Evolutionary conservation across 2,329 filamentous ascomycete species (phyloP), one percentile per base, ranked within the genome.

Genomic region (Sclerotinia subarctica): DNA sequence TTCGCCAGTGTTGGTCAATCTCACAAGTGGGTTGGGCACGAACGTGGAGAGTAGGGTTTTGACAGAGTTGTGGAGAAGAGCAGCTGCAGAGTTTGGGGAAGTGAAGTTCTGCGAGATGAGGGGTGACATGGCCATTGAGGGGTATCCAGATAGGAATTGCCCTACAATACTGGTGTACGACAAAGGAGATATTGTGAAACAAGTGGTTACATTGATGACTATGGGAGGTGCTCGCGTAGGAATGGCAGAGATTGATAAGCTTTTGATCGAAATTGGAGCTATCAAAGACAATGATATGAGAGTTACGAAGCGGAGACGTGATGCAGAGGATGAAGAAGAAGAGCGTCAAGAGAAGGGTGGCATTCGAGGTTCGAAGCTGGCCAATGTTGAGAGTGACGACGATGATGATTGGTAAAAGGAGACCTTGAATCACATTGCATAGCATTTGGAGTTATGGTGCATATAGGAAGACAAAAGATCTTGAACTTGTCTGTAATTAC

Each of bases 61-160:
- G 74, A 88, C 89, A 0, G 91, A 96, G 76, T 83, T 97, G 26
- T 99, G 94, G 94, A 85, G 90, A 47, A 88, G 93, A 76, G 85
- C 95, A 52, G 94, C 95, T 0, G 81, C 80, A 69, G 93, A 94
- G 76, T 99, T 93, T 76, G 93, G 93, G 26, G 94, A 99, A 72
- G 83, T 99, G 78, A 99, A 99, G 81, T 99, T 99, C 80, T 98
- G 94, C 78, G 92, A 98, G 81, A 98, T 99, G 73, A 87, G 90
- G 73, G 95, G 90, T 8, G 89, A 93, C 76, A 88, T 97, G 81
- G 97, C 95, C 68, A 97, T 99, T 74, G 95, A 98, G 78, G 93
- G 93, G 52, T 99, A 99, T 79, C 95, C 95, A 1, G 95, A 98
- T 75, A 86, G 86, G 68, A 99, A 99, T 78, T 97, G 93, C 68